Evolutionary conservation across 2,329 filamentous ascomycete species (phyloP).

Genomic region (Epichloe brachyelytri): DNA sequence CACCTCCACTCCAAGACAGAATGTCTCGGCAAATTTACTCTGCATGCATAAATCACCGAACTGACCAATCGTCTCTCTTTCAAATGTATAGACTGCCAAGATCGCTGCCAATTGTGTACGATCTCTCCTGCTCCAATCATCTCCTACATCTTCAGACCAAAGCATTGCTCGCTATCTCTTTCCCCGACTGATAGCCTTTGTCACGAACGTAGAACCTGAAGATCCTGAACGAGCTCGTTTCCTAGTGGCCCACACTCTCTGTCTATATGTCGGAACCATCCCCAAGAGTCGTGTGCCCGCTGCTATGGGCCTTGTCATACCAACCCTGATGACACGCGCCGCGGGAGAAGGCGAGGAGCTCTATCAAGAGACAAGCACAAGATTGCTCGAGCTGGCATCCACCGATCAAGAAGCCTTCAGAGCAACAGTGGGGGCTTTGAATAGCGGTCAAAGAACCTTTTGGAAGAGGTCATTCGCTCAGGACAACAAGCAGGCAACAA

Average conservation of each 20-base stretch:
- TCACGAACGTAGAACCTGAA: slow-evolving; percentile 55
- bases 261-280: slow-evolving; percentile 49
- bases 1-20: background rate
- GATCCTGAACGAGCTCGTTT: slow-evolving; percentile 67
- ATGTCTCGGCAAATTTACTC: background rate
- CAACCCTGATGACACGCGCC: slow-evolving; percentile 62
- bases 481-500: slow-evolving; percentile 37
- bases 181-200: slow-evolving; percentile 63
- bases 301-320: slow-evolving; percentile 65
- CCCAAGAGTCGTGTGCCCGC: slow-evolving; percentile 34
- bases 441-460: slow-evolving; percentile 56
- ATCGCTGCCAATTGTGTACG: slow-evolving; percentile 84
- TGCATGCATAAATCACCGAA: background rate
- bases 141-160: slow-evolving; percentile 53
- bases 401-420: slow-evolving; percentile 63
- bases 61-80: background rate
- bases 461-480: slow-evolving; percentile 69
- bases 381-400: slow-evolving; percentile 70
- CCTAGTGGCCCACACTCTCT: slow-evolving; percentile 61
- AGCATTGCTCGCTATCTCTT: slow-evolving; percentile 63
- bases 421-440: slow-evolving; percentile 58
- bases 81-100: slow-evolving; percentile 51
- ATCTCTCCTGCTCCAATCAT: slow-evolving; percentile 60
- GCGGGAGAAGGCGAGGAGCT: slow-evolving; percentile 45
- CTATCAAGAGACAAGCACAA: slow-evolving; percentile 60